These are phyloP conservation scores for Huntiella omanensis DNA, from an alignment of 2,329 filamentous ascomycete species.

Conservation along the genomic window DNA sequence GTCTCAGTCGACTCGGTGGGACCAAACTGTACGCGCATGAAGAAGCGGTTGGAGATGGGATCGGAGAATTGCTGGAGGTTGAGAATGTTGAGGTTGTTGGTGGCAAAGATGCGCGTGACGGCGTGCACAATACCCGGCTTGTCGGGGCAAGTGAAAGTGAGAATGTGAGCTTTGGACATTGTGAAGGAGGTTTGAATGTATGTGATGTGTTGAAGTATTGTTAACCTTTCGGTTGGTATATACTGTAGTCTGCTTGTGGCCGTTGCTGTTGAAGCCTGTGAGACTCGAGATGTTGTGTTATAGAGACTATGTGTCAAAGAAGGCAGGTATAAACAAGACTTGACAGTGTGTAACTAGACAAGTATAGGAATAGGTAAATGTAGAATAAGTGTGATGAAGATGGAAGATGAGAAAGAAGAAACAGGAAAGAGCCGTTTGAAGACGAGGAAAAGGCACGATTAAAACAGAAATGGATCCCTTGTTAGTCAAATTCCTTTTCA, in stretches of 20 bases:
- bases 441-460: background rate
- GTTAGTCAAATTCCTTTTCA: too few species aligned
- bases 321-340: background rate
- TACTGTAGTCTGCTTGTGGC: too few species aligned
- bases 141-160: slow-evolving; percentile 71
- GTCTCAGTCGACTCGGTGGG: slow-evolving; percentile 30
- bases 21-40: slow-evolving; percentile 75
- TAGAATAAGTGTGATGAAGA: background rate
- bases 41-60: slow-evolving; percentile 54
- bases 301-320: background rate
- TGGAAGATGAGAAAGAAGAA: background rate
- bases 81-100: slow-evolving; percentile 59
- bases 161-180: slow-evolving; percentile 30
- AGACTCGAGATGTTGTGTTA: background rate
- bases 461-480: too few species aligned
- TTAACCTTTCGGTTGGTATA: background rate
- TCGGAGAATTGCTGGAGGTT: slow-evolving; percentile 76
- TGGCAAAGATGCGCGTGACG: slow-evolving; percentile 59
- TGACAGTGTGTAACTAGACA: background rate
- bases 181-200: background rate
- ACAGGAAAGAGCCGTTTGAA: background rate
- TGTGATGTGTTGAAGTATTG: background rate
- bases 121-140: slow-evolving; percentile 71
- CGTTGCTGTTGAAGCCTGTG: background rate
- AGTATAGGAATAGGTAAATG: too few species aligned